phyloP scores from a whole-genome alignment of 495 filamentous ascomycete species.

The Daldinia bambusicola region DNA sequence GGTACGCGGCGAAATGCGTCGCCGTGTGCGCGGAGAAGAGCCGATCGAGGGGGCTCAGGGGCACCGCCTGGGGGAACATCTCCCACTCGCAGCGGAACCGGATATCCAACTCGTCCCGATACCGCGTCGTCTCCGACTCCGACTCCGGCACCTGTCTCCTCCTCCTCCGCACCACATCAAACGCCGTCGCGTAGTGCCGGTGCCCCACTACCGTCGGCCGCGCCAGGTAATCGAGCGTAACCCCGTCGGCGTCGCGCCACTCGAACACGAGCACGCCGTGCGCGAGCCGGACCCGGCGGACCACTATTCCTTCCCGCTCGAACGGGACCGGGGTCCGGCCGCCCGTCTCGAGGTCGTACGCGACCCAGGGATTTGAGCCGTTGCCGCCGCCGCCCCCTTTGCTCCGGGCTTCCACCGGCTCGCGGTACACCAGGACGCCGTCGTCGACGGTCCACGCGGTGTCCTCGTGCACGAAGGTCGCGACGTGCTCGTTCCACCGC shows the following conservation, averaged over 20 bases:
- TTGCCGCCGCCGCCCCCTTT: too few species aligned
- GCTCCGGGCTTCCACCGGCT: constrained; percentile 13
- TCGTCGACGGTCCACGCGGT: constrained; percentile 67
- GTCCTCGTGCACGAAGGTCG: constrained; percentile 62
- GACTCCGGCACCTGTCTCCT: too few species aligned
- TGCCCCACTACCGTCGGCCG: constrained; percentile 64
- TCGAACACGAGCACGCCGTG: constrained; percentile 68
- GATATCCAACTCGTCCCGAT: too few species aligned
- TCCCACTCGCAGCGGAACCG: constrained; percentile 72
- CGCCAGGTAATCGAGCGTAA: constrained; percentile 70
- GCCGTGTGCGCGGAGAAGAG: constrained; percentile 73
- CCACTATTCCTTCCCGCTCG: constrained; percentile 61
- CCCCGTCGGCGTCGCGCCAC: constrained; percentile 72
- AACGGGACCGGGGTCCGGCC: constrained; percentile 67
- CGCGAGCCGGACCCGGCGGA: constrained; percentile 68
- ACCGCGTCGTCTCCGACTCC: too few species aligned
- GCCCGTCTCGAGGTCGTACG: constrained; percentile 64
- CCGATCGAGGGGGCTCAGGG: constrained; percentile 66
- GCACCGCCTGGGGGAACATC: too few species aligned
- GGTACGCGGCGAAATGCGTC: constrained; percentile 72
- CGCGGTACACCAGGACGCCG: constrained; percentile 68
- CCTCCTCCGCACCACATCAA: too few species aligned
- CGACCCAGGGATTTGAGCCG: constrained; percentile 61
- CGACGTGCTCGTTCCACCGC: constrained; percentile 55
- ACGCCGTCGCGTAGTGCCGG: constrained; percentile 73